These are phyloP conservation scores for Avena sativa DNA, from an alignment of 176 grass and related monocot species.

Conservation along the genomic window DNA sequence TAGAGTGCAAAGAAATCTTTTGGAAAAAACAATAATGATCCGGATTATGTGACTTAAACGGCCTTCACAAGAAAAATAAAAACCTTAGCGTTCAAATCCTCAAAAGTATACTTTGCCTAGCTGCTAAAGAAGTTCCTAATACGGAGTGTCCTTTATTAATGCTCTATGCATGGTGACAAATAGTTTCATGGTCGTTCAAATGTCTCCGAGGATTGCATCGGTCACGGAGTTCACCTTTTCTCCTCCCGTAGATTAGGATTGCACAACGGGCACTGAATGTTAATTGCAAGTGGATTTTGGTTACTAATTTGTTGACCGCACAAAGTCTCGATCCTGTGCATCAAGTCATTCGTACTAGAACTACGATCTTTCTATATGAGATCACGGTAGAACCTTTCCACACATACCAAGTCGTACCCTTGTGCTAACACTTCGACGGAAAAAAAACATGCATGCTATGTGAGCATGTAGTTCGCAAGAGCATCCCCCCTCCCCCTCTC, in stretches of 20 bases:
- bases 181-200: background rate
- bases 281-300: constrained; percentile 8
- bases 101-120: no score
- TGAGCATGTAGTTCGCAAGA: background rate
- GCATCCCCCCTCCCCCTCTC: no score
- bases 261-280: background rate
- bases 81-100: no score
- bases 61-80: no score
- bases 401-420: background rate
- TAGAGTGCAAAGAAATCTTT: no score
- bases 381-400: constrained; percentile 3
- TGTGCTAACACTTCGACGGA: background rate
- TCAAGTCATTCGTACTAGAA: background rate
- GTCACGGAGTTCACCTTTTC: background rate
- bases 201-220: background rate
- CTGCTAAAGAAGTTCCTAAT: background rate
- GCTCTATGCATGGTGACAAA: background rate
- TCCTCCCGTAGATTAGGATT: background rate
- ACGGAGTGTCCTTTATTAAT: background rate
- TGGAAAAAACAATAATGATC: no score
- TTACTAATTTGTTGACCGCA: constrained; percentile 19
- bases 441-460: background rate
- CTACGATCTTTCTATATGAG: background rate
- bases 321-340: background rate
- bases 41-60: no score